These are phyloP conservation scores for Mercurialis annua DNA, from an alignment of 345 rosid species.

Conservation along the genomic window DNA sequence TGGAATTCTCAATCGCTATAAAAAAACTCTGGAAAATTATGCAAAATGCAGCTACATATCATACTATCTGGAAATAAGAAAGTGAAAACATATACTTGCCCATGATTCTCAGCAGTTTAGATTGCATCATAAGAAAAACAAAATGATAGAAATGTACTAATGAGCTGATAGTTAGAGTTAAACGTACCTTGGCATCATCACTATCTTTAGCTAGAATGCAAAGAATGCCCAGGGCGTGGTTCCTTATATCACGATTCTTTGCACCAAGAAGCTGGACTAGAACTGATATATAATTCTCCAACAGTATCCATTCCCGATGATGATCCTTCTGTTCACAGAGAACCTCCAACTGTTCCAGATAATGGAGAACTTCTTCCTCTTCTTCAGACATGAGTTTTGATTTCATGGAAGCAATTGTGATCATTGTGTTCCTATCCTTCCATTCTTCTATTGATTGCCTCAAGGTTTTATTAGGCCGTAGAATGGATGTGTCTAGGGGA, in stretches of 20 bases:
- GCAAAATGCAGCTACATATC: neutral
- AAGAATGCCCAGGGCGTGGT: conserved; percentile 43
- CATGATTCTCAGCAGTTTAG: conserved; percentile 7
- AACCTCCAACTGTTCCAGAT: conserved; percentile 46
- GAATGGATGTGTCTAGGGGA: conserved; percentile 42
- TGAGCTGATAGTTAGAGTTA: neutral
- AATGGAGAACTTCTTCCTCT: conserved; percentile 46
- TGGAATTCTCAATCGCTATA: too few relatives aligned
- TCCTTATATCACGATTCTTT: conserved; percentile 42
- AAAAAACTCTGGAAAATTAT: neutral
- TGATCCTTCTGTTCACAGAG: conserved; percentile 54
- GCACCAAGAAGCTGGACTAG: conserved; percentile 46
- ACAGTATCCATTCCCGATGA: conserved; percentile 60
- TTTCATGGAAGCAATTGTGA: conserved; percentile 52
- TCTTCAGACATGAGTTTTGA: conserved; percentile 43
- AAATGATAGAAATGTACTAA: neutral
- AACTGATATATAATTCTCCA: conserved; percentile 54
- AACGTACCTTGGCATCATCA: conserved; percentile 61
- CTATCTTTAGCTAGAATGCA: conserved; percentile 42
- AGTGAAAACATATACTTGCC: neutral
- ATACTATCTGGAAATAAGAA: neutral
- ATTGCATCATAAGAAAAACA: neutral
- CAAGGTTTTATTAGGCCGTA: conserved; percentile 67
- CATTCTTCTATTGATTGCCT: conserved; percentile 74
- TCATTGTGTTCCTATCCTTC: conserved; percentile 72